Evolutionary conservation across 208 protist species (phyloP).

Genomic region (Leishmania martiniquensis): DNA sequence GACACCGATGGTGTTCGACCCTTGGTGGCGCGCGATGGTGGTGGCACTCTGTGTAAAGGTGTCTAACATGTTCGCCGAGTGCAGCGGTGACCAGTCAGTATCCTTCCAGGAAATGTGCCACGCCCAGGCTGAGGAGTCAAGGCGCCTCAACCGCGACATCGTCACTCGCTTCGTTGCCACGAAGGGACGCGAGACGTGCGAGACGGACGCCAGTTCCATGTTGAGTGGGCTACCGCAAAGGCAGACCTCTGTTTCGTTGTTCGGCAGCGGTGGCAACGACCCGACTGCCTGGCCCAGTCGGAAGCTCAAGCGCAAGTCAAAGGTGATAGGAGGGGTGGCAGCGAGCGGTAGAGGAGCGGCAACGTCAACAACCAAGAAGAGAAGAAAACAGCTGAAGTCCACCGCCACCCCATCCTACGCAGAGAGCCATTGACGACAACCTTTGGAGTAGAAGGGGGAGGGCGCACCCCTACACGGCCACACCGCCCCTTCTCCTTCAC

Average conservation of each 20-base stretch:
- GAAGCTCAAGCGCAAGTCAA: conserved; percentile 4
- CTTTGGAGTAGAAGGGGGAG: not conserved
- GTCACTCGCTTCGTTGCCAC: conserved; percentile 21
- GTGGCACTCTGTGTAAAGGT: conserved; percentile 81
- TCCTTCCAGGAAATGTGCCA: conserved; percentile 18
- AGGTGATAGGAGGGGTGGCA: not conserved
- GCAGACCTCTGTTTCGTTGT: not conserved
- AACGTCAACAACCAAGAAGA: not conserved
- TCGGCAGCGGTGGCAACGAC: not conserved
- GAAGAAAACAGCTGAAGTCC: not conserved
- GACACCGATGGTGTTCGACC: conserved; percentile 80
- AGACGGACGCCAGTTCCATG: not conserved
- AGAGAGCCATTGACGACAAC: not conserved
- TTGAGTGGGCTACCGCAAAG: not conserved
- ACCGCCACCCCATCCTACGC: not conserved
- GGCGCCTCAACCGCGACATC: conserved; percentile 12
- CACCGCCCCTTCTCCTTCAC: not conserved
- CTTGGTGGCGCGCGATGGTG: conserved; percentile 88
- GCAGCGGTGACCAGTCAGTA: conserved; percentile 39
- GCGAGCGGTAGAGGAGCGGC: not conserved
- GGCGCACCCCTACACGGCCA: not conserved
- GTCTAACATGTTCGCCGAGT: conserved; percentile 79
- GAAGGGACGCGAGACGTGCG: conserved; percentile 30
- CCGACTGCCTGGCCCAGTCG: not conserved
- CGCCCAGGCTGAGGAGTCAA: conserved; percentile 5